These are phyloP conservation scores for Chaetomiaceae sp. DNA, from an alignment of 2,329 filamentous ascomycete genomes.

Conservation along the genomic window DNA sequence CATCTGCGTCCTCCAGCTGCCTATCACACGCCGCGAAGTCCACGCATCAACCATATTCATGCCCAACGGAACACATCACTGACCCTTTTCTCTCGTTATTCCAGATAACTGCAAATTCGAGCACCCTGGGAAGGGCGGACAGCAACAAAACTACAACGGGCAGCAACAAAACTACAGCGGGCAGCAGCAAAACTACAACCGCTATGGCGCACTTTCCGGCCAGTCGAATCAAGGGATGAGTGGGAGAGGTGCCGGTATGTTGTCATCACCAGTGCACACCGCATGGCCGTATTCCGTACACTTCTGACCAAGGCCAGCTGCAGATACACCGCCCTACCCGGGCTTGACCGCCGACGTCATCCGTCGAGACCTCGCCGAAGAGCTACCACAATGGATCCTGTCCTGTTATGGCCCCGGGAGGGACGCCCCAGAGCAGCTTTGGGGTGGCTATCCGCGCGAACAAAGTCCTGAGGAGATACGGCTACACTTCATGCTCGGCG, in stretches of 20 bases:
- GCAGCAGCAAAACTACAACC: conserved; percentile 40
- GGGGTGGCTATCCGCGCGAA: conserved; percentile 73
- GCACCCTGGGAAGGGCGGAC: conserved; percentile 39
- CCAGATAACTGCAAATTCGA: conserved; percentile 52
- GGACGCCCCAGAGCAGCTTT: conserved; percentile 74
- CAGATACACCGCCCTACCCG: conserved; percentile 35
- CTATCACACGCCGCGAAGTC: not conserved
- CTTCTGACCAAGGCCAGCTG: conserved; percentile 5
- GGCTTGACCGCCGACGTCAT: conserved; percentile 56
- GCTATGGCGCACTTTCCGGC: conserved; percentile 44
- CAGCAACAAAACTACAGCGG: conserved; percentile 12
- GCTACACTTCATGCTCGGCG: conserved; percentile 61
- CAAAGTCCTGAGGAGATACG: conserved; percentile 86
- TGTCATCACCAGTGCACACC: too few relatives aligned
- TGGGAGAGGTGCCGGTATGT: conserved; percentile 24
- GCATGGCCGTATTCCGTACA: too few relatives aligned
- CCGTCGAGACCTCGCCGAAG: conserved; percentile 60
- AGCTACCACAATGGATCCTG: conserved; percentile 77
- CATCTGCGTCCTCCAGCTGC: not conserved
- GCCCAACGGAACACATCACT: not conserved
- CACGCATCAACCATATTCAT: not conserved
- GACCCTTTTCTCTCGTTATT: not conserved
- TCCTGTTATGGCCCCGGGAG: conserved; percentile 78
- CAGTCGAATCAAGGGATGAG: conserved; percentile 9
- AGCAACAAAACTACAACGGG: conserved; percentile 3